Conservation (phyloP, 2,329 filamentous ascomycete species). For the Kalmusia sp. region DNA sequence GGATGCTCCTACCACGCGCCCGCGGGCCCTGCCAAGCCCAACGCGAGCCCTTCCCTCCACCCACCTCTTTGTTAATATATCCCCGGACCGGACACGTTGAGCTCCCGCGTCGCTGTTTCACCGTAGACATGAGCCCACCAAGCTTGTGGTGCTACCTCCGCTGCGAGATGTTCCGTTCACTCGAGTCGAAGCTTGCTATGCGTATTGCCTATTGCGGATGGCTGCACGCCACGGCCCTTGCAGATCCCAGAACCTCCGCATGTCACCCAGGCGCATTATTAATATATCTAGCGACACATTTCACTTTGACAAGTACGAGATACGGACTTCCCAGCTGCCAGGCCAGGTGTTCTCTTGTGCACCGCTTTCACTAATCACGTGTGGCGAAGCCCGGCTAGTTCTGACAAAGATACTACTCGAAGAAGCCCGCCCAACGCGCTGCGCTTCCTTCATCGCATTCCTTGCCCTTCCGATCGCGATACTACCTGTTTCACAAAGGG, state of each 20-base stretch:
- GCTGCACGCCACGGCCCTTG: not conserved
- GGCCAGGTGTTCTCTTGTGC: slow-evolving; percentile 13
- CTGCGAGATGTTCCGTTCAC: not conserved
- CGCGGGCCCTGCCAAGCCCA: not conserved
- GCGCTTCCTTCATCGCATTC: not conserved
- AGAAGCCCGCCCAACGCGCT: not conserved
- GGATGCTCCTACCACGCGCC: not conserved
- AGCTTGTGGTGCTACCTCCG: not conserved
- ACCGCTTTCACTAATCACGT: not conserved
- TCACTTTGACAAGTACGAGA: slow-evolving; percentile 1
- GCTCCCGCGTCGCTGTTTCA: not conserved
- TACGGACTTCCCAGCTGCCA: not conserved
- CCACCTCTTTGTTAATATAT: not conserved
- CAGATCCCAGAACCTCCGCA: slow-evolving; percentile 6
- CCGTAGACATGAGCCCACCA: not conserved
- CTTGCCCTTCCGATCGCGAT: not conserved
- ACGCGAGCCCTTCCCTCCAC: slow-evolving; percentile 4
- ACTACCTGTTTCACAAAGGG: not conserved
- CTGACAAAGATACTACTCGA: not conserved
- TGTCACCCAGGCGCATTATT: slow-evolving; percentile 9
- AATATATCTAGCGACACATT: slow-evolving; percentile 1
- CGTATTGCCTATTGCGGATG: not conserved
- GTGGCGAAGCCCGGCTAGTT: not conserved
- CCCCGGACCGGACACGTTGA: slow-evolving; percentile 2
- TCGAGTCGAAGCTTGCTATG: not conserved